Base-by-base conservation (phyloP, 768 basidiomycete genomes). In the Fistulinella prunicolor region DNA sequence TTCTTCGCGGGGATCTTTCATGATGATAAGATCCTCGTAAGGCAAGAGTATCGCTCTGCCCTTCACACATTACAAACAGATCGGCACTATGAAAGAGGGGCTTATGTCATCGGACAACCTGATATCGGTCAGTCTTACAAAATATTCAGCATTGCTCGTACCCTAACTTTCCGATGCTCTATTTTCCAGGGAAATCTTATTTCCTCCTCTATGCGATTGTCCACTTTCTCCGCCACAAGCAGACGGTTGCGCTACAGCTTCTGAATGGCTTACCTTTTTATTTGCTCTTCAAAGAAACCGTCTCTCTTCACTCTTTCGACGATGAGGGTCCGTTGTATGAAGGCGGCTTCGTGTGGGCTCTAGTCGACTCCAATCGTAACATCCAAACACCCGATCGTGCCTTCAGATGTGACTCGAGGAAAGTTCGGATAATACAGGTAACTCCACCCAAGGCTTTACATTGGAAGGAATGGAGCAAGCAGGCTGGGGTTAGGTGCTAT, bases 21-120 rank as follows among this genome's bases (percentile, higher is more conserved):
- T 28, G 26, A 6, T 28, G 10, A 28, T 6, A 28, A 28, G 26
- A 28, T 28, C 26, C 26, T 28, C 26, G 10, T 28, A 6, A 28
- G 6, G 46, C 49, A 9, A n/a, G n/a, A n/a, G n/a, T n/a, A n/a
- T n/a, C n/a, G n/a, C n/a, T n/a, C n/a, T n/a, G n/a, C n/a, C n/a
- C 20, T 41, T 6, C 1, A 26, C 2, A 30, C 2, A 19, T 35
- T 45, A 10, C 19, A 46, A 24, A 23, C 21, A 13, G 12, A 19
- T 6, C n/a, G n/a, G n/a, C 2, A 16, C 3, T 45, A 50, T 9
- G 1, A 4, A 9, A 2, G 1, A 4, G 51, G 32, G 4, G 48
- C 44, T 0, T 53, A 38, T n/a, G 41, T 43, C 23, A 29, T 24
- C 10, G 39, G 52, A n/a, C 52, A 46, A 3, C 44, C 49, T 23